Evolutionary conservation across 768 basidiomycete species (phyloP).

Genomic region (Mycena galopus): DNA sequence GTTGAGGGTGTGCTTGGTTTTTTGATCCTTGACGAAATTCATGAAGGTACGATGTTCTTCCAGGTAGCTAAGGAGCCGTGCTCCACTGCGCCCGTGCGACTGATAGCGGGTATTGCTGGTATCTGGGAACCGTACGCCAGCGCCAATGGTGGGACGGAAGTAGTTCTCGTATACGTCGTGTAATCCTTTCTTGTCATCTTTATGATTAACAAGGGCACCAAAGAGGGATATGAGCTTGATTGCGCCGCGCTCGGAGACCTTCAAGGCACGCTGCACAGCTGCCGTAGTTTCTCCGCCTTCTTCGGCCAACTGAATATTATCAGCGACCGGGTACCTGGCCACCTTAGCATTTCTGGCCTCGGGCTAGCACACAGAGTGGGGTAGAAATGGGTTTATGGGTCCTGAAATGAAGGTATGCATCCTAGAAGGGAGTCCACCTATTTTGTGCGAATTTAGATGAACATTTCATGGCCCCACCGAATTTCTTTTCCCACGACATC

Average conservation of each 20-base stretch:
- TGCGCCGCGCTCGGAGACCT: constrained; percentile 37
- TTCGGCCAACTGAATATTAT: constrained; percentile 5
- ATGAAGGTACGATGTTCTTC: constrained; percentile 9
- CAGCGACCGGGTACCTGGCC: no score
- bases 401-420: no score
- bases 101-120: constrained; percentile 39
- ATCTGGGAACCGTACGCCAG: constrained; percentile 31
- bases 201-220: constrained; percentile 42
- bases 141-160: constrained; percentile 3
- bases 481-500: no score
- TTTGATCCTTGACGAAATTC: constrained; percentile 22
- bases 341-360: no score
- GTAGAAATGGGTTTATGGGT: no score
- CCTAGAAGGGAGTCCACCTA: no score
- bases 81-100: constrained; percentile 30
- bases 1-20: constrained; percentile 29
- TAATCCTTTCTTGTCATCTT: constrained; percentile 45
- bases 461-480: no score
- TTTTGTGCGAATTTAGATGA: no score
- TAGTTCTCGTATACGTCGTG: constrained; percentile 33
- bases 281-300: constrained; percentile 2
- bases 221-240: constrained; percentile 36
- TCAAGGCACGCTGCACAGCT: constrained; percentile 21
- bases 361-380: no score
- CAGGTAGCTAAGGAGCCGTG: constrained; percentile 16